Evolutionary conservation across 768 basidiomycete species (phyloP).

Genomic region (Paxillus involutus): DNA sequence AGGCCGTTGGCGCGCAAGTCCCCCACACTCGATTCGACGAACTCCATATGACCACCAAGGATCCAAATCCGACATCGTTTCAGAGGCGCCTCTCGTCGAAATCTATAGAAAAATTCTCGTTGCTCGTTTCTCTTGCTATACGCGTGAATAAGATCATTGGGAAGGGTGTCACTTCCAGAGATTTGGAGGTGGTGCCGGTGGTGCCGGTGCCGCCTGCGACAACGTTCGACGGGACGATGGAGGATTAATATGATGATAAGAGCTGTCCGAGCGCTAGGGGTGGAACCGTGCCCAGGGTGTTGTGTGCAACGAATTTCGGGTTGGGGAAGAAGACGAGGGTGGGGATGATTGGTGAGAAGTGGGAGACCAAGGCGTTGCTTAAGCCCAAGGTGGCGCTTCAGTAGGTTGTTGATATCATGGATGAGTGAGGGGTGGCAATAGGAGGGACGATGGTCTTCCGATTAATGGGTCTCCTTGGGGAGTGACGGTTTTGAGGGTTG

Average conservation of each 20-base stretch:
- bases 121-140: conserved; percentile 44
- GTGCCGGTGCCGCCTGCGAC: conserved; percentile 23
- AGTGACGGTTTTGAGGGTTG: too few species aligned
- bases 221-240: conserved; percentile 29
- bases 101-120: conserved; percentile 43
- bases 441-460: too few species aligned
- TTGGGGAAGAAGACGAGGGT: too few species aligned
- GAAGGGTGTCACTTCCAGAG: conserved; percentile 30
- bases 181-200: conserved; percentile 33
- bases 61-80: conserved; percentile 31
- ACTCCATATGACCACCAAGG: conserved; percentile 20
- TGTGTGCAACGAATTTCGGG: too few species aligned
- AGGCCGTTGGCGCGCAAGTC: conserved; percentile 41
- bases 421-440: conserved; percentile 18
- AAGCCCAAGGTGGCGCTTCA: conserved; percentile 41
- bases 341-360: conserved; percentile 24
- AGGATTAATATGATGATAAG: conserved; percentile 34
- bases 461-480: too few species aligned
- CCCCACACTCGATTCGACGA: conserved; percentile 24
- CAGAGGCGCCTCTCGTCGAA: conserved; percentile 39
- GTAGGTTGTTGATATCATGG: conserved; percentile 34
- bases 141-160: too few species aligned
- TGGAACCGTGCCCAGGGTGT: too few species aligned
- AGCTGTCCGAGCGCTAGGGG: conserved; percentile 7
- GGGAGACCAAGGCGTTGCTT: conserved; percentile 34